These are phyloP conservation scores for Rutstroemia sp. DNA, from an alignment of 2,329 filamentous ascomycete species.

Conservation along the genomic window DNA sequence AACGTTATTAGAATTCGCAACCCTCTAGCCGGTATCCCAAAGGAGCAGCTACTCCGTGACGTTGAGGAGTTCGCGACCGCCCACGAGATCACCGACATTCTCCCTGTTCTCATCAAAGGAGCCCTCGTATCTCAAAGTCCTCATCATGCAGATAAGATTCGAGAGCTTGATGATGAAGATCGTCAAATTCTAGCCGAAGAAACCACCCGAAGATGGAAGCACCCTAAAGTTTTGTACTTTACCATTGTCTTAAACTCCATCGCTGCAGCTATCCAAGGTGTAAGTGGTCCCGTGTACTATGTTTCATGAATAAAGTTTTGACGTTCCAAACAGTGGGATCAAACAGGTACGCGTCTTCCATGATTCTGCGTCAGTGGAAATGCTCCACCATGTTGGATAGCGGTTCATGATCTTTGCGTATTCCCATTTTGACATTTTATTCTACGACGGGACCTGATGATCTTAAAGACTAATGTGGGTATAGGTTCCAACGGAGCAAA, in stretches of 20 bases:
- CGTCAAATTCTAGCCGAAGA: conserved; percentile 57
- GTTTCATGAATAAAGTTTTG: not conserved
- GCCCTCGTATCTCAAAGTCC: conserved; percentile 71
- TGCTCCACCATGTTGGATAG: not conserved
- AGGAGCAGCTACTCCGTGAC: conserved; percentile 41
- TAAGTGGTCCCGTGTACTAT: conserved; percentile 26
- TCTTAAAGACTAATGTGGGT: no score
- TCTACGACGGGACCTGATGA: not conserved
- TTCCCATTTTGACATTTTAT: not conserved
- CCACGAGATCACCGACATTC: conserved; percentile 51
- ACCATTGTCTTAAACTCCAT: conserved; percentile 63
- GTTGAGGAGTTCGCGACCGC: conserved; percentile 53
- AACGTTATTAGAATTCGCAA: conserved; percentile 41
- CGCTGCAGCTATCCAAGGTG: conserved; percentile 56
- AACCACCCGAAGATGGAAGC: conserved; percentile 59
- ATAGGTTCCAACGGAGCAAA: conserved; percentile 41
- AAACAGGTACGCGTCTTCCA: conserved; percentile 1
- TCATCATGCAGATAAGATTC: conserved; percentile 52
- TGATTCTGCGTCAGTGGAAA: not conserved
- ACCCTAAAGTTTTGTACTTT: conserved; percentile 55
- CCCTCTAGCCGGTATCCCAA: conserved; percentile 48
- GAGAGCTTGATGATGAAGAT: conserved; percentile 51
- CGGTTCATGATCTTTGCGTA: not conserved
- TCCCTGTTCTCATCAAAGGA: conserved; percentile 55
- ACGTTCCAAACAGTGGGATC: conserved; percentile 7